Evolutionary conservation across 2,329 filamentous ascomycete species (phyloP).

Genomic region (Gliomastix tumulicola): DNA sequence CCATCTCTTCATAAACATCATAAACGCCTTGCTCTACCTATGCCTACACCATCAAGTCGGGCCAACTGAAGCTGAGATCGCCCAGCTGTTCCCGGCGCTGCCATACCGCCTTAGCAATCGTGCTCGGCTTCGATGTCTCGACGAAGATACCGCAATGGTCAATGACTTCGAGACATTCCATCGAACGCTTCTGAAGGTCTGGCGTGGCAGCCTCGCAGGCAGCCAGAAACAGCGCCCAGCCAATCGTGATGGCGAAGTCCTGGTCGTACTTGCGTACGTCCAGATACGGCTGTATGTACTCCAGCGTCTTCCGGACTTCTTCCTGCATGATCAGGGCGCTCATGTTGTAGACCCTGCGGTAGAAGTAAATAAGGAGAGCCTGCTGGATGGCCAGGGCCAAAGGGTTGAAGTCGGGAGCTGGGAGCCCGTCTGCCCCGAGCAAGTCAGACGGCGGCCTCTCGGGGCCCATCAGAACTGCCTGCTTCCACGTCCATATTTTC

Average conservation of each 20-base stretch:
- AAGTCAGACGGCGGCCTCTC: not conserved
- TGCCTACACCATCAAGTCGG: constrained; percentile 8
- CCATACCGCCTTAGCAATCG: constrained; percentile 18
- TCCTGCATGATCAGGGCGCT: not conserved
- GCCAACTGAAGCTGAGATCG: constrained; percentile 22
- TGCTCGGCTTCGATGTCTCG: constrained; percentile 12
- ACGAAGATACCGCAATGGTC: constrained; percentile 20
- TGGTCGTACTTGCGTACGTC: constrained; percentile 22
- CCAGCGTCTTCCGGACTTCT: constrained; percentile 7
- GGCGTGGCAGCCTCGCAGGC: constrained; percentile 30
- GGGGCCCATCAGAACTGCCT: not conserved
- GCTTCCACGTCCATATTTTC: constrained; percentile 21
- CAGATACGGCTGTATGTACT: constrained; percentile 24
- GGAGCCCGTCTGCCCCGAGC: constrained; percentile 3
- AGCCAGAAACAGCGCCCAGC: constrained; percentile 36
- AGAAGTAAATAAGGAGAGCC: not conserved
- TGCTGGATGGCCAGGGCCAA: constrained; percentile 23
- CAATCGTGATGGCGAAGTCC: constrained; percentile 26
- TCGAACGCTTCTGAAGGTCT: constrained; percentile 19
- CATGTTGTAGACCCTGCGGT: not conserved
- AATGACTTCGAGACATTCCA: constrained; percentile 13
- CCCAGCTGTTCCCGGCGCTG: constrained; percentile 14
- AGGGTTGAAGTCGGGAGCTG: constrained; percentile 15
- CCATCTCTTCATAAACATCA: too few relatives aligned
- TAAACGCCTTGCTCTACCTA: not conserved